Evolutionary conservation across 306 rosid genomes (phyloP), one percentile per base, ranked within the genome.

Genomic region (Pachyrhizus erosus): DNA sequence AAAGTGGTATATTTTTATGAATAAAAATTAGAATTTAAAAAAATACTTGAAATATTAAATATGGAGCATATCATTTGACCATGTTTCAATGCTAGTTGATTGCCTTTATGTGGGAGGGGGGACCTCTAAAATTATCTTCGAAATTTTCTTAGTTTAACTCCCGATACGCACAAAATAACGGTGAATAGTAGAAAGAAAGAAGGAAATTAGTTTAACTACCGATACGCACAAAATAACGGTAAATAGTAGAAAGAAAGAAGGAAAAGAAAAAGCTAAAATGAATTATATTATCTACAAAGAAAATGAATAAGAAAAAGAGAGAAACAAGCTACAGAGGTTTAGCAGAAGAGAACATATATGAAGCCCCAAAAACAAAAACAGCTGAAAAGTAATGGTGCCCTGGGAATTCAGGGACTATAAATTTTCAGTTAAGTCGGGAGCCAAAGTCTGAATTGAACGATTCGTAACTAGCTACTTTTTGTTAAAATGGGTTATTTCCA

Each of bases 381-480:
- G 26, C 69, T 26, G 54, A 72, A 48, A 61, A 80, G 23, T n/a
- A 80, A 70, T n/a, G 64, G 24, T n/a, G 17, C n/a, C 57, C 13
- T 55, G 23, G 2, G 55, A 29, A 17, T 18, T 42, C 57, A 33
- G 71, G 18, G 39, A 7, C 24, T 60, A n/a, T 42, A 14, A 20
- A 9, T 31, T 46, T 61, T 46, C 51, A 34, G 66, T 64, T 20
- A 17, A 33, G 34, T 55, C 64, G 23, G 10, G 29, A 27, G 21
- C 39, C 54, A 65, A 74, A 51, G 54, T 27, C 29, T 43, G 52
- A 46, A 48, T 7, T 17, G 17, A 48, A n/a, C 20, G 15, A 42
- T 49, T 48, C 23, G 23, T 40, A 61, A 77, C 2, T 58, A 5
- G 26, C 10, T 58, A 23, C 23, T 3, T 21, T 9, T 54, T 18